phyloP scores from a whole-genome alignment of 345 rosid species.

The Linum usitatissimum region DNA sequence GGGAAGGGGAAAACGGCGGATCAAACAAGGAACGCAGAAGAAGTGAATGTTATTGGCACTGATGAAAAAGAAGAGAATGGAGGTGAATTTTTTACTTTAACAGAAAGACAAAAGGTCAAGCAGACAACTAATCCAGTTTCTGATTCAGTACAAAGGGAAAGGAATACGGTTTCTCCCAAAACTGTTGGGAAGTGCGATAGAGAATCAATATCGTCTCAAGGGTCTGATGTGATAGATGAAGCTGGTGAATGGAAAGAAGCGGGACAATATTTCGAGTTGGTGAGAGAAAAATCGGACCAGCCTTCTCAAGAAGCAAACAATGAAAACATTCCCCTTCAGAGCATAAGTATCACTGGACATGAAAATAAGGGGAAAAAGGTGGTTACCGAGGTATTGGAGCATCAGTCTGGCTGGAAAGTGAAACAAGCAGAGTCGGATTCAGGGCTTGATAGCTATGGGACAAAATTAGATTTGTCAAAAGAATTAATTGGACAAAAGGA shows the following conservation, averaged over 20 bases:
- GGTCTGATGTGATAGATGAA: constrained; percentile 29
- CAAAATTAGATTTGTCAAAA: constrained; percentile 17
- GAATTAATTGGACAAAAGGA: constrained; percentile 24
- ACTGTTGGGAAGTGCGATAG: constrained; percentile 28
- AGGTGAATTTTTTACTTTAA: constrained; percentile 15
- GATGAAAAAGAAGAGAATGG: constrained; percentile 19
- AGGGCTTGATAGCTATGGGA: constrained; percentile 23
- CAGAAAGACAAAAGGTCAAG: constrained; percentile 20
- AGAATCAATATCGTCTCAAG: constrained; percentile 34
- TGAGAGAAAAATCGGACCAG: constrained; percentile 34
- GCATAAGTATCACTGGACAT: constrained; percentile 22
- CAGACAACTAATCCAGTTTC: constrained; percentile 17
- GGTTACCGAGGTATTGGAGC: constrained; percentile 23
- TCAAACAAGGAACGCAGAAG: constrained; percentile 12
- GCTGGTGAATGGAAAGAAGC: constrained; percentile 75
- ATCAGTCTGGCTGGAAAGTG: constrained; percentile 19
- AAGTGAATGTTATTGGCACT: constrained; percentile 12
- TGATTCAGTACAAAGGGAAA: constrained; percentile 22
- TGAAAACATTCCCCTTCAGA: constrained; percentile 21
- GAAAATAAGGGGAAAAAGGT: constrained; percentile 29
- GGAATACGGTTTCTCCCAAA: constrained; percentile 15
- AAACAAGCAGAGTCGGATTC: constrained; percentile 29
- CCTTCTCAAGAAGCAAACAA: constrained; percentile 29
- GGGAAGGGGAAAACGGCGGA: constrained; percentile 19
- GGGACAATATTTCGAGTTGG: constrained; percentile 55